Base-by-base conservation (phyloP, 805 yeast genomes). In the Candida vaughaniae region DNA sequence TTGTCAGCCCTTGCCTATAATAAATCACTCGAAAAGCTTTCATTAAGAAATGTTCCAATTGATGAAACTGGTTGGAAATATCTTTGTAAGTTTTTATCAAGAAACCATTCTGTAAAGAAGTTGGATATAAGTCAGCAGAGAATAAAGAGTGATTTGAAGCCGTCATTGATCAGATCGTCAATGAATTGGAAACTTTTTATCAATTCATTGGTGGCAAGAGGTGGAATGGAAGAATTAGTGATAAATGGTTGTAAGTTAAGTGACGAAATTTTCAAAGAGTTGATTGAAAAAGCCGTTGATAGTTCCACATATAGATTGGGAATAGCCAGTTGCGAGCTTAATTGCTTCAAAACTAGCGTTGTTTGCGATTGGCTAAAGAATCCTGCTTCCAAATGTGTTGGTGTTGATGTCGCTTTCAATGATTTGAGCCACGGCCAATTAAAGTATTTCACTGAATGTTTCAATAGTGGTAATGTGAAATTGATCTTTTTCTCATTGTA, bases 81-180 rank as follows among this genome's bases (percentile, higher is more conserved):
- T 42, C 52, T 77, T 16, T 77, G 81, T 46, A 71, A 71, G 48
- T 73, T 77, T 41, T 42, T 77, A 17, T 56, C 70, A 0, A 45
- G 55, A 3, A 75, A 74, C 46, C 56, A 49, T 28, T 59, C 69
- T 1, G 55, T 77, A 16, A 67, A 69, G 43, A 75, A 75, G 48
- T 58, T 77, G 33, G 82, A 77, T 51, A 63, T 77, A n/a, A 72
- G 79, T 7, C 82, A 77, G 46, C 81, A 77, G 50, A 60, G 71
- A 41, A 60, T 75, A 35, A 75, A 72, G 47, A 51, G 69, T 7
- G 77, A 74, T 20, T 62, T 69, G 10, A 66, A 71, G 6, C 53
- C 60, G 14, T 49, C 47, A 3, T 47, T 52, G 7, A 51, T 66
- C 16, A 53, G 82, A 36, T 57, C 74, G 0, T 63, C 69, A 9